phyloP scores from a whole-genome alignment of 371 early-diverging fungal genomes.

The Zychaea mexicana region DNA sequence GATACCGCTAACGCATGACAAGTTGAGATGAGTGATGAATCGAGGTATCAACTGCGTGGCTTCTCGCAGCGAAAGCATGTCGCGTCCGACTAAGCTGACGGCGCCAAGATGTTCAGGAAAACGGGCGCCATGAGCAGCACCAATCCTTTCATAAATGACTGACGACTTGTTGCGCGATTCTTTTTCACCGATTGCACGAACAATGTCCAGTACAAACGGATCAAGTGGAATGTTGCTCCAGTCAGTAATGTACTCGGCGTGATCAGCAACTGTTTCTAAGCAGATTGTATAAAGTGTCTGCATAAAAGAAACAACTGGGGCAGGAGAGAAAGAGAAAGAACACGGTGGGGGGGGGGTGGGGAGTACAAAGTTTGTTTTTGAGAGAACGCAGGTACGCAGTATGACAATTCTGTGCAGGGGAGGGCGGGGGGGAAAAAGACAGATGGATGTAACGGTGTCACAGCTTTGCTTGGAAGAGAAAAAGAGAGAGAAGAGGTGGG shows the following conservation, averaged over 20 bases:
- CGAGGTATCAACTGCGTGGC: background rate
- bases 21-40: slow-evolving; percentile 6
- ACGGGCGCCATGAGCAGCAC: background rate
- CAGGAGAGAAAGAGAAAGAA: background rate
- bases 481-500: too few relatives aligned
- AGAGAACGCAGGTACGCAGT: too few relatives aligned
- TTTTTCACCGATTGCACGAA: background rate
- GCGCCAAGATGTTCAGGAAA: background rate
- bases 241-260: slow-evolving; percentile 5
- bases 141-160: slow-evolving; percentile 2
- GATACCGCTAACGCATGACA: background rate
- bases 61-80: background rate
- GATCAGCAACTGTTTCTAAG: slow-evolving; percentile 1
- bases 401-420: too few relatives aligned
- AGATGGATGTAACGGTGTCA: too few relatives aligned
- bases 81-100: background rate
- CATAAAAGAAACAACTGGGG: background rate
- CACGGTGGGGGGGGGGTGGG: too few relatives aligned
- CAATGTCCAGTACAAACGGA: slow-evolving; percentile 12
- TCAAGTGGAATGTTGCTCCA: slow-evolving; percentile 5
- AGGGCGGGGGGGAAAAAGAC: too few relatives aligned
- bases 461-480: too few relatives aligned
- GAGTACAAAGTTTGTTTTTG: too few relatives aligned
- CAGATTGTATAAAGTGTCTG: slow-evolving; percentile 11
- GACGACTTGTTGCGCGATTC: background rate